Conservation (phyloP, 2,329 filamentous ascomycete genomes). For the Amesomyces nigricolor region DNA sequence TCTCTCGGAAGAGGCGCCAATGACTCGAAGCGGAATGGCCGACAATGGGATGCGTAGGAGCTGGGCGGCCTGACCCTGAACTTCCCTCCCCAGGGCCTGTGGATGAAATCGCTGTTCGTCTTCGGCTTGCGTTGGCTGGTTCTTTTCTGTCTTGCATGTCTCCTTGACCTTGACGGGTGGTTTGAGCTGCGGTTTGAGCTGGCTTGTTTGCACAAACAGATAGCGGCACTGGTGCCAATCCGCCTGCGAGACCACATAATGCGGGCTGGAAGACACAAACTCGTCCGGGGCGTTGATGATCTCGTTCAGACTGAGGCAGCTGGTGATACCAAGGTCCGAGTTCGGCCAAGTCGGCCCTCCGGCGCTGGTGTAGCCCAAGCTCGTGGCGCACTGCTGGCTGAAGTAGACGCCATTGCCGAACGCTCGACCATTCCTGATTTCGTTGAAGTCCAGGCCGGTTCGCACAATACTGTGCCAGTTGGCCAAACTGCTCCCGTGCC, state of each 20-base stretch:
- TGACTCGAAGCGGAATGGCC: slow-evolving; percentile 29
- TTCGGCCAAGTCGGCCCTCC: slow-evolving; percentile 45
- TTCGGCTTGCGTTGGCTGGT: not conserved
- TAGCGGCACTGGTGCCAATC: slow-evolving; percentile 92
- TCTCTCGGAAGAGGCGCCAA: not conserved
- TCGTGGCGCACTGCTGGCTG: slow-evolving; percentile 53
- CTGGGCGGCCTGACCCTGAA: slow-evolving; percentile 11
- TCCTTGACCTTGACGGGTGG: not conserved
- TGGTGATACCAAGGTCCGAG: slow-evolving; percentile 55
- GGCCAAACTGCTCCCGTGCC: slow-evolving; percentile 69
- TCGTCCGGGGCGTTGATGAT: slow-evolving; percentile 67
- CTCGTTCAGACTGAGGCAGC: slow-evolving; percentile 72
- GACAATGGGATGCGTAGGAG: slow-evolving; percentile 30
- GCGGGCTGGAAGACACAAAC: slow-evolving; percentile 52
- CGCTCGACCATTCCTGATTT: slow-evolving; percentile 58
- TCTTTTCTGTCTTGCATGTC: not conserved
- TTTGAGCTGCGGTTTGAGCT: not conserved
- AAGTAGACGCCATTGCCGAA: slow-evolving; percentile 81
- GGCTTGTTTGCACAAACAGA: slow-evolving; percentile 52
- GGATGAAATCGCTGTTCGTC: not conserved
- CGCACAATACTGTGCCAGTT: slow-evolving; percentile 93
- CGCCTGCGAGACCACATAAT: slow-evolving; percentile 66
- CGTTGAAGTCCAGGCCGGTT: slow-evolving; percentile 69
- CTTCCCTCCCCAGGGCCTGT: slow-evolving; percentile 20
- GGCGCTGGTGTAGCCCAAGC: slow-evolving; percentile 43